Evolutionary conservation across 1,284 basidiomycete species (phyloP).

Genomic region (Lentinus polychrous): DNA sequence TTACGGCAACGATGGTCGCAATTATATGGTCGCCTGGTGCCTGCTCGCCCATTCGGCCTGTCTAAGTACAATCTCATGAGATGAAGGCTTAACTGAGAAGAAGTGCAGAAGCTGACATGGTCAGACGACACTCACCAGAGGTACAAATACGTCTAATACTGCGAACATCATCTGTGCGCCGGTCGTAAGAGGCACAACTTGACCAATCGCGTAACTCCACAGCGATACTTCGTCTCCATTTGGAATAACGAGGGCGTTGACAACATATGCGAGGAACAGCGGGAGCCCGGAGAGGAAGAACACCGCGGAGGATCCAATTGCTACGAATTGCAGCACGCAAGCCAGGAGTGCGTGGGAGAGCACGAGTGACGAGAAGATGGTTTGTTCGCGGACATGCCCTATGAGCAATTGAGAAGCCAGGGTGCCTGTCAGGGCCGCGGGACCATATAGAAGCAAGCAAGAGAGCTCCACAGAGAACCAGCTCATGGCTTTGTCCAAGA

Average conservation of each 20-base stretch:
- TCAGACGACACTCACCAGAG: conserved; percentile 52
- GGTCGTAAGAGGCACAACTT: conserved; percentile 55
- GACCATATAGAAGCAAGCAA: conserved; percentile 72
- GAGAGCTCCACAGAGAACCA: conserved; percentile 80
- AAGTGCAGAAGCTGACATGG: neutral
- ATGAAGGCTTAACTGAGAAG: too few species aligned
- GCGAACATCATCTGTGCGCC: conserved; percentile 67
- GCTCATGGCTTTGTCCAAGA: conserved; percentile 63
- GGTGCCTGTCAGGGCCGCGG: conserved; percentile 64
- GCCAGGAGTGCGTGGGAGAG: conserved; percentile 52
- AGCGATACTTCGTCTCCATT: conserved; percentile 38
- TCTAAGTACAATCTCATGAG: conserved; percentile 31
- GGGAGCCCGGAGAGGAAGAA: conserved; percentile 55
- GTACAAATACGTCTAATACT: conserved; percentile 87
- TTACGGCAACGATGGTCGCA: conserved; percentile 62
- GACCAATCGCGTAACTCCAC: conserved; percentile 61
- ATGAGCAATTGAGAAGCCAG: conserved; percentile 51
- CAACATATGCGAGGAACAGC: conserved; percentile 42
- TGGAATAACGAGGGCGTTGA: conserved; percentile 40
- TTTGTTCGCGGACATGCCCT: conserved; percentile 49
- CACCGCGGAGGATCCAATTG: conserved; percentile 65
- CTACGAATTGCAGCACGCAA: conserved; percentile 47
- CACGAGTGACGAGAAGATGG: conserved; percentile 55
- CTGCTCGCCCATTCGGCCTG: conserved; percentile 67
- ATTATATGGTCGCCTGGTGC: conserved; percentile 89